A percentile compares a stretch with the other conserved stretches of the same genome.
Evolutionary conservation across 345 rosid species (phyloP).

Genomic region (Camelina neglecta): DNA sequence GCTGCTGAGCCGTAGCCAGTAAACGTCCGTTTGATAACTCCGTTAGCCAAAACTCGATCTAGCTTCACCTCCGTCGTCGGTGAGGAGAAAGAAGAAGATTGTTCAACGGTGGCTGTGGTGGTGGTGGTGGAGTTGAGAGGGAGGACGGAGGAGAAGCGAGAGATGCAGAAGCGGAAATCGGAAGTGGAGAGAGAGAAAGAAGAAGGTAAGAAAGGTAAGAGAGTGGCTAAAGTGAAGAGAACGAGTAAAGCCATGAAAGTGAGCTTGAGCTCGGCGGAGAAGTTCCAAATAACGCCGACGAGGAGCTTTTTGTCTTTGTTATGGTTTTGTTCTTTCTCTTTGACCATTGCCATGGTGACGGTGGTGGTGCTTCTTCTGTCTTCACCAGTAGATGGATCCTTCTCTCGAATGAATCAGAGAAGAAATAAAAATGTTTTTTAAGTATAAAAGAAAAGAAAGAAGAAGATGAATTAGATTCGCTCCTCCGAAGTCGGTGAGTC

Average conservation of each 20-base stretch:
- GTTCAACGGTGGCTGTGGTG: neutral
- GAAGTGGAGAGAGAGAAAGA: slow-evolving; percentile 40
- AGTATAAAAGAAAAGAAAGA: neutral
- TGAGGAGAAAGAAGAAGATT: neutral
- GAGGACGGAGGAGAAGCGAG: slow-evolving; percentile 40
- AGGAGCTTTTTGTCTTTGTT: slow-evolving; percentile 51
- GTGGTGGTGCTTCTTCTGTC: neutral
- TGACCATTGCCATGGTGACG: slow-evolving; percentile 46
- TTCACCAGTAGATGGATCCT: slow-evolving; percentile 10
- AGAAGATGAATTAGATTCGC: slow-evolving; percentile 12
- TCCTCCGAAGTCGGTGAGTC: slow-evolving; percentile 35
- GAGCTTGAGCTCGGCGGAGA: slow-evolving; percentile 44
- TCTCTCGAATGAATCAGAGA: slow-evolving; percentile 17
- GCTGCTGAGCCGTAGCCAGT: slow-evolving; percentile 75
- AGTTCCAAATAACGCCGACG: slow-evolving; percentile 41
- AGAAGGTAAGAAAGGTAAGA: slow-evolving; percentile 30
- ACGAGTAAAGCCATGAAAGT: slow-evolving; percentile 36
- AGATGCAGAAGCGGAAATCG: slow-evolving; percentile 46
- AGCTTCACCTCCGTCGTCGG: neutral
- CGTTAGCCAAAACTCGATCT: slow-evolving; percentile 56
- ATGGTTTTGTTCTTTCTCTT: slow-evolving; percentile 47
- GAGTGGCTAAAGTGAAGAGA: slow-evolving; percentile 29
- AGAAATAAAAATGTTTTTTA: neutral
- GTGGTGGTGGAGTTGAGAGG: slow-evolving; percentile 33
- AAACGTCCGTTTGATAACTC: slow-evolving; percentile 65